Evolutionary conservation across 2,329 filamentous ascomycete genomes (phyloP).

Genomic region (Zelopaecilomyces penicillatus): DNA sequence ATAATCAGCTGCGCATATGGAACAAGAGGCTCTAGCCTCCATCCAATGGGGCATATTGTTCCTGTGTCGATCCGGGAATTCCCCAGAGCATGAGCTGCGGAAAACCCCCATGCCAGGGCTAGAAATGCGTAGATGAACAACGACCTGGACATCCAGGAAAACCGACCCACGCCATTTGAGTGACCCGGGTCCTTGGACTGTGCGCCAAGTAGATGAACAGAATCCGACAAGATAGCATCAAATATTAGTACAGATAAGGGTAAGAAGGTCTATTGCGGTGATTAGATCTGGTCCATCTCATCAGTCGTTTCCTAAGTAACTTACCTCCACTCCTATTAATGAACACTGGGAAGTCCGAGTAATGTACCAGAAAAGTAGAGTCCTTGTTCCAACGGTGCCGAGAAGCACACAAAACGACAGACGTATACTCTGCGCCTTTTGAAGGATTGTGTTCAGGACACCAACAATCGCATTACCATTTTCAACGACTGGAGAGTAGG

Average conservation of each 20-base stretch:
- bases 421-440: not conserved
- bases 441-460: not conserved
- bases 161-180: constrained; percentile 8
- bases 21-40: constrained; percentile 5
- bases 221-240: not conserved
- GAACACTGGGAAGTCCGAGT: constrained; percentile 25
- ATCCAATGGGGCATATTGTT: constrained; percentile 11
- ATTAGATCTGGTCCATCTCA: not conserved
- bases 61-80: constrained; percentile 7
- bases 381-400: constrained; percentile 6
- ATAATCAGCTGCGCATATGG: constrained; percentile 15
- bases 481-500: no score
- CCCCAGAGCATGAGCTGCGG: constrained; percentile 10
- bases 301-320: constrained; percentile 3
- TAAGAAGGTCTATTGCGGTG: constrained; percentile 21
- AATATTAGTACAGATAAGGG: constrained; percentile 8
- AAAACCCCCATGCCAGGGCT: constrained; percentile 24
- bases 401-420: constrained; percentile 2
- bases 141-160: constrained; percentile 15
- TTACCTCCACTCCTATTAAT: constrained; percentile 23
- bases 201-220: not conserved
- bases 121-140: constrained; percentile 8
- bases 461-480: not conserved
- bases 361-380: constrained; percentile 22
- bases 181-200: not conserved